Evolutionary conservation across 169 alveolate genomes (phyloP).

Genomic region (Ichthyophthirius multifiliis): DNA sequence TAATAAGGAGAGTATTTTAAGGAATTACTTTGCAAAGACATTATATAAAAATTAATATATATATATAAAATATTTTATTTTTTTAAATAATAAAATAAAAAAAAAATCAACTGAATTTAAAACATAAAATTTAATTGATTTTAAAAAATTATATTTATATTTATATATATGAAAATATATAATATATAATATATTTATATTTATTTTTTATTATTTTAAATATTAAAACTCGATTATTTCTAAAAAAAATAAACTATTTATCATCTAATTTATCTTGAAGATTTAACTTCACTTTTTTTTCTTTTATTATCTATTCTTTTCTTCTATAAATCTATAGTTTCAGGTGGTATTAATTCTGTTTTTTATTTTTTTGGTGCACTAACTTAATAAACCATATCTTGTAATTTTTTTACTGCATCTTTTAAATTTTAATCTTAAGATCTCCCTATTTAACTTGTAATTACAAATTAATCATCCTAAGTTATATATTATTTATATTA

Average conservation of each 20-base stretch:
- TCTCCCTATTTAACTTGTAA: slow-evolving; percentile 38
- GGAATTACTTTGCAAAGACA: too few species aligned
- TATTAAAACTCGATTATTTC: not conserved
- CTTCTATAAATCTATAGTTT: slow-evolving; percentile 5
- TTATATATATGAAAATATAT: too few species aligned
- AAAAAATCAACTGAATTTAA: too few species aligned
- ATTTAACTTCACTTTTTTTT: slow-evolving; percentile 37
- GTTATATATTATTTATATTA: slow-evolving; percentile 18
- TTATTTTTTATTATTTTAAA: too few species aligned
- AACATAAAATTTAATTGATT: too few species aligned
- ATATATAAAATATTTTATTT: too few species aligned
- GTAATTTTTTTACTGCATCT: slow-evolving; percentile 50
- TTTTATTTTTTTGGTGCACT: slow-evolving; percentile 38
- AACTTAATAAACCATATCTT: slow-evolving; percentile 29
- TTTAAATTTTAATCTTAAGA: slow-evolving; percentile 41
- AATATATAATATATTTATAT: too few species aligned
- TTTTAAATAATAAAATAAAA: too few species aligned
- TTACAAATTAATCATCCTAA: slow-evolving; percentile 39
- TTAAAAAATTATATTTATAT: too few species aligned
- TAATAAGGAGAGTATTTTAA: too few species aligned
- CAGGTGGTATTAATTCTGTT: slow-evolving; percentile 14
- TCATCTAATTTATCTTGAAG: not conserved
- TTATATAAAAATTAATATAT: too few species aligned
- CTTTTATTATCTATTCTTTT: slow-evolving; percentile 41
- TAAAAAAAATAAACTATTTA: not conserved